Evolutionary conservation across 768 basidiomycete species (phyloP).

Genomic region (Lentinula edodes): DNA sequence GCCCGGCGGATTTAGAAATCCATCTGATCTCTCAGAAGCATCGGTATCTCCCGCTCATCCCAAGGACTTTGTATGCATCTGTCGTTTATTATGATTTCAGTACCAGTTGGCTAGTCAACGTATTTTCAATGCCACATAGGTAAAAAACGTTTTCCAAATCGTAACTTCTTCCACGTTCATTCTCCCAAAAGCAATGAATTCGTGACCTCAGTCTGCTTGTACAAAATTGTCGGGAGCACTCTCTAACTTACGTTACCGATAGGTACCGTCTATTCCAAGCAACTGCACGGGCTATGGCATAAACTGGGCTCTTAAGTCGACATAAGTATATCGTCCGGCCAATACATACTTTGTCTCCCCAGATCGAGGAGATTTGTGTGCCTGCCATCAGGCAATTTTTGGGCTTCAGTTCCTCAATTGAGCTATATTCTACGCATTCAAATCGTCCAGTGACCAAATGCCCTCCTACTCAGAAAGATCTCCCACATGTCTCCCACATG

Average conservation of each 20-base stretch:
- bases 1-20: conserved; percentile 38
- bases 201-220: too few relatives aligned
- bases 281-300: not conserved
- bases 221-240: not conserved
- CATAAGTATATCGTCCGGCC: not conserved
- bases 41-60: conserved; percentile 19
- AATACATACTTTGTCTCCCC: not conserved
- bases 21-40: conserved; percentile 18
- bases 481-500: conserved; percentile 3
- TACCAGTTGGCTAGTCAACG: not conserved
- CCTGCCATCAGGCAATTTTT: conserved; percentile 2
- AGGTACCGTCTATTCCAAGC: not conserved
- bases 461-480: not conserved
- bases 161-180: not conserved
- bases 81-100: not conserved
- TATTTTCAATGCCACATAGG: conserved; percentile 4
- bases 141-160: conserved; percentile 4
- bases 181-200: not conserved
- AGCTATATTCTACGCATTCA: not conserved
- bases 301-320: not conserved
- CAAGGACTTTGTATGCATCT: conserved; percentile 10
- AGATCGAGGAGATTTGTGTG: conserved; percentile 3
- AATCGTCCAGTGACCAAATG: not conserved
- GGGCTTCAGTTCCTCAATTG: not conserved
- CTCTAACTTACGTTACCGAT: not conserved